A percentile compares a stretch with the other conserved stretches of the same genome.
These are phyloP conservation scores for Carex parvula DNA, from an alignment of 176 grass and related monocot species.

Conservation along the genomic window DNA sequence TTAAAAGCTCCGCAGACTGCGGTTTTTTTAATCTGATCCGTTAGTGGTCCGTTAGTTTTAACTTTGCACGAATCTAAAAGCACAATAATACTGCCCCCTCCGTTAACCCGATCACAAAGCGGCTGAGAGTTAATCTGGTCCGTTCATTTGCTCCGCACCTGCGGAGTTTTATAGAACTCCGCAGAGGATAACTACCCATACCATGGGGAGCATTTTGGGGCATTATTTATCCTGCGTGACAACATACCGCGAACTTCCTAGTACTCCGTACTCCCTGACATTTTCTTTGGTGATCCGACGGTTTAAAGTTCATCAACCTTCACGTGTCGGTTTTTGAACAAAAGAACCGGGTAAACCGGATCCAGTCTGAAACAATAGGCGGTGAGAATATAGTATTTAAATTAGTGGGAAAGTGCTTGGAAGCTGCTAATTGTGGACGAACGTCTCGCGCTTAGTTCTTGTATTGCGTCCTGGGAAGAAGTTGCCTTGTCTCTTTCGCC, in stretches of 20 bases:
- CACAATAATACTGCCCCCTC: too few species aligned
- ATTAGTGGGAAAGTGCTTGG: constrained; percentile 1
- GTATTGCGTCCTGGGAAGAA: neutral
- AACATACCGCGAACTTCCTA: neutral
- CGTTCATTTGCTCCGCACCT: too few species aligned
- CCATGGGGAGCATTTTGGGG: neutral
- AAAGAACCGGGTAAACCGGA: neutral
- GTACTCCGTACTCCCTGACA: neutral
- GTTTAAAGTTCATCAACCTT: neutral
- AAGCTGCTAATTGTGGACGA: neutral
- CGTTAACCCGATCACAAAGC: too few species aligned
- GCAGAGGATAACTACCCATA: too few species aligned
- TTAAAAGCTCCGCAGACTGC: too few species aligned
- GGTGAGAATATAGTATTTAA: neutral
- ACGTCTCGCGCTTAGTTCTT: neutral
- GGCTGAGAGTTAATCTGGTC: too few species aligned
- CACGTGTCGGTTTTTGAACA: neutral
- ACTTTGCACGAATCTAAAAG: too few species aligned
- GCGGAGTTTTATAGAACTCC: too few species aligned
- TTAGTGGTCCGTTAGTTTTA: too few species aligned
- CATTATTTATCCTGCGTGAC: neutral
- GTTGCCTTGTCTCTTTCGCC: constrained; percentile 15
- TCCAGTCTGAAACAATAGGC: neutral
- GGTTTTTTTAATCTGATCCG: too few species aligned
- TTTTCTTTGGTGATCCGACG: neutral